A percentile compares a stretch with the other conserved stretches of the same genome.
phyloP scores from a whole-genome alignment of 148 eudicot species.

The Fagopyrum esculentum region DNA sequence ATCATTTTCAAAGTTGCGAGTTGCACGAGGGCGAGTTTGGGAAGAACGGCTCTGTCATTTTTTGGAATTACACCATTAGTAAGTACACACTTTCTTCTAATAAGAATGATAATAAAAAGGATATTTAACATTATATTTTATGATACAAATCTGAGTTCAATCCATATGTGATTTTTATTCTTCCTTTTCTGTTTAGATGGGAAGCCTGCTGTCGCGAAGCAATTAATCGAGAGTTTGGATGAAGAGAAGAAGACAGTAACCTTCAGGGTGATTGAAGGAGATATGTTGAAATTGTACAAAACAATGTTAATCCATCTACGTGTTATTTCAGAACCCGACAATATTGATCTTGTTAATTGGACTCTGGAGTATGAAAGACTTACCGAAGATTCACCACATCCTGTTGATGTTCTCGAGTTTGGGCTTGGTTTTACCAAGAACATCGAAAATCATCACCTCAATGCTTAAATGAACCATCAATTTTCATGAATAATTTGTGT shows the following conservation, averaged over 20 bases:
- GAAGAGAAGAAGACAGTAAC: background rate
- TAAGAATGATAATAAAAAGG: background rate
- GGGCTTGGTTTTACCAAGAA: background rate
- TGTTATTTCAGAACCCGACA: background rate
- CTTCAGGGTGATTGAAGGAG: conserved; percentile 1
- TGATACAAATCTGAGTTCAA: background rate
- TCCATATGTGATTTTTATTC: background rate
- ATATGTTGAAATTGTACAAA: background rate
- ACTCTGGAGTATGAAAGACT: background rate
- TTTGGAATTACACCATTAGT: background rate
- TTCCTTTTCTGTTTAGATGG: background rate
- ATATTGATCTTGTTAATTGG: background rate
- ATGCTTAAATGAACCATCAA: background rate
- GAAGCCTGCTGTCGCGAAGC: background rate
- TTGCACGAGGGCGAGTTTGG: background rate
- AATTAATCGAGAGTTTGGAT: background rate
- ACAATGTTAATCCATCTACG: background rate
- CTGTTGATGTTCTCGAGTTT: background rate
- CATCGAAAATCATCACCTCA: background rate
- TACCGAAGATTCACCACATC: background rate
- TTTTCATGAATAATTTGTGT: background rate
- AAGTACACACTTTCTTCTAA: background rate
- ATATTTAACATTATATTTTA: too few species aligned
- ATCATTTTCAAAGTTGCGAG: background rate
- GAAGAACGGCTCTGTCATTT: background rate